Conservation (phyloP, 305 asterid genomes). For the Fraxinus xanthoxyloides region DNA sequence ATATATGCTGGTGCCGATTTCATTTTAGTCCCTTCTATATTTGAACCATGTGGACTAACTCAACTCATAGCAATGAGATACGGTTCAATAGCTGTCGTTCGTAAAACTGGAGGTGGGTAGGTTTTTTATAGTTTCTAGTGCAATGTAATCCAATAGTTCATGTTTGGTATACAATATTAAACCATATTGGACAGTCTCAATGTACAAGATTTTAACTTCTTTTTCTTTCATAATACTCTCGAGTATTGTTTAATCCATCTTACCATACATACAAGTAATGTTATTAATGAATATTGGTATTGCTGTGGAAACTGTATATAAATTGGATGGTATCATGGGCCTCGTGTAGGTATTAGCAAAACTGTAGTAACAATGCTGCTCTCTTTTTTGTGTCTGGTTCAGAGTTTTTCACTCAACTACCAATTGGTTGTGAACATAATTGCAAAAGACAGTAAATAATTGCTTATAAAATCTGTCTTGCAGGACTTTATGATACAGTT, state of each 20-base stretch:
- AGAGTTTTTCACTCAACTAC: not conserved
- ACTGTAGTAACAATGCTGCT: not conserved
- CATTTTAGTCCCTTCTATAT: constrained; percentile 91
- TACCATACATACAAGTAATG: not conserved
- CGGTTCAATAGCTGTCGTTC: constrained; percentile 90
- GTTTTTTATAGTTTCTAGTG: not conserved
- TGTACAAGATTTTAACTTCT: not conserved
- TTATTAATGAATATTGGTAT: not conserved
- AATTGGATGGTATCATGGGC: not conserved
- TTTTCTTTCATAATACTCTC: not conserved
- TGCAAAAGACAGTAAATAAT: not conserved
- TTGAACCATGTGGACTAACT: constrained; percentile 99
- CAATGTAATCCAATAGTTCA: not conserved
- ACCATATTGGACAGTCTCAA: not conserved
- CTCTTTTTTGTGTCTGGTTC: not conserved
- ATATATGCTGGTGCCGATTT: constrained; percentile 98
- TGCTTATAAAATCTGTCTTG: constrained; percentile 9
- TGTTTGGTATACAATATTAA: not conserved
- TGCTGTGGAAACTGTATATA: not conserved
- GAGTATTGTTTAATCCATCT: not conserved
- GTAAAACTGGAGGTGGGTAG: constrained; percentile 93
- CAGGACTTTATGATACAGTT: constrained; percentile 94
- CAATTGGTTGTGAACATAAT: not conserved
- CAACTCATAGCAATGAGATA: constrained; percentile 99
- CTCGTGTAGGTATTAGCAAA: not conserved